Evolutionary conservation across 305 asterid species (phyloP).

Genomic region (Fraxinus angustifolia): DNA sequence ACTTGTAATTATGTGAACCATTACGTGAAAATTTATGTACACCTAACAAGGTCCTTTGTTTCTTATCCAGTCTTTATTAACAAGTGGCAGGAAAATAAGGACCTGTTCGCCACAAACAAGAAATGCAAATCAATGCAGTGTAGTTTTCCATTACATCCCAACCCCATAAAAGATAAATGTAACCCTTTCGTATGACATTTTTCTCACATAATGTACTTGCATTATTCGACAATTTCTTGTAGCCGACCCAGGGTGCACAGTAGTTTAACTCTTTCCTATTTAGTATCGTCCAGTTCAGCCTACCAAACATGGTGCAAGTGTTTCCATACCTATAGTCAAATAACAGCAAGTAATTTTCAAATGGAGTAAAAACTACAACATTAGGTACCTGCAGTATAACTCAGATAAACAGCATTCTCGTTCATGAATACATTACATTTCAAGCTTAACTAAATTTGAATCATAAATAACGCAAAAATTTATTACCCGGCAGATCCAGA

Average conservation of each 20-base stretch:
- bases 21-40: no score
- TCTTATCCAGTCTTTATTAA: background rate
- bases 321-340: background rate
- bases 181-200: background rate
- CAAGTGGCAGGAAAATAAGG: background rate
- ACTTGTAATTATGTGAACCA: no score
- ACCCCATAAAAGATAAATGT: background rate
- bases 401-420: background rate
- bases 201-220: background rate
- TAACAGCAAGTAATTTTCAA: background rate
- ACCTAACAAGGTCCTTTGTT: no score
- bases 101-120: background rate
- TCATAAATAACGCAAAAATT: conserved; percentile 6
- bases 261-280: background rate
- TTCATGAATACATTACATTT: conserved; percentile 1
- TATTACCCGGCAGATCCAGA: conserved; percentile 21
- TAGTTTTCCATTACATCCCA: background rate
- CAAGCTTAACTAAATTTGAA: background rate
- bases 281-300: background rate
- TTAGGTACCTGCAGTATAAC: background rate
- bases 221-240: background rate
- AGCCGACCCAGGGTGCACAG: background rate
- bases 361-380: background rate
- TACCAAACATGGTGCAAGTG: background rate
- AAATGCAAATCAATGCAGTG: background rate